phyloP scores from a whole-genome alignment of 805 yeast species.

The Kluyveromyces siamensis region DNA sequence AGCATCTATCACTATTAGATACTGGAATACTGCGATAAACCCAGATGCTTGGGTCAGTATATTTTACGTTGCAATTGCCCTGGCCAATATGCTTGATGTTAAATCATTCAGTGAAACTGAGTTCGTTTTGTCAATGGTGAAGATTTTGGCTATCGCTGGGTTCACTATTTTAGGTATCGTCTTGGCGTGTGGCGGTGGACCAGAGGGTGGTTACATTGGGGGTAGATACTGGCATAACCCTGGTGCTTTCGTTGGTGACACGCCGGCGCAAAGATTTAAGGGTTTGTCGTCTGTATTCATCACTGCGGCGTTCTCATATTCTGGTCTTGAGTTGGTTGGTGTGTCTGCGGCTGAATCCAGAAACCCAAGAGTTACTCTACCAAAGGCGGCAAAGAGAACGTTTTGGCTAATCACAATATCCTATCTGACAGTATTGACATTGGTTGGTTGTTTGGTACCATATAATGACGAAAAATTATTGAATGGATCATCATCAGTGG shows the following conservation, averaged over 20 bases:
- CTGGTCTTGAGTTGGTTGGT: slow-evolving; percentile 68
- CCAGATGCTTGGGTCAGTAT: slow-evolving; percentile 56
- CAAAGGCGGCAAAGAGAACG: slow-evolving; percentile 70
- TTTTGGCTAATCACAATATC: slow-evolving; percentile 74
- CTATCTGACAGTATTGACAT: slow-evolving; percentile 50
- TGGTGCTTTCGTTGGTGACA: slow-evolving; percentile 47
- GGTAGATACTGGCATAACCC: slow-evolving; percentile 44
- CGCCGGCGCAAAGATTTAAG: slow-evolving; percentile 34
- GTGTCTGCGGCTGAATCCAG: slow-evolving; percentile 70
- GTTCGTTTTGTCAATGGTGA: slow-evolving; percentile 38
- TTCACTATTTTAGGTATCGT: slow-evolving; percentile 41
- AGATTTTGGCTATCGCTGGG: slow-evolving; percentile 40
- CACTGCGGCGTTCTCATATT: slow-evolving; percentile 68
- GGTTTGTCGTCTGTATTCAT: slow-evolving; percentile 68
- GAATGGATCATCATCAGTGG: slow-evolving; percentile 40
- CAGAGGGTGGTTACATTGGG: slow-evolving; percentile 40
- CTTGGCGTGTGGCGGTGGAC: slow-evolving; percentile 46
- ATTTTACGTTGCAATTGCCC: slow-evolving; percentile 39
- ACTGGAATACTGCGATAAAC: slow-evolving; percentile 43
- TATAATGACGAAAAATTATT: slow-evolving; percentile 40
- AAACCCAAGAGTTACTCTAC: slow-evolving; percentile 58
- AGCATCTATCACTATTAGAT: slow-evolving; percentile 46
- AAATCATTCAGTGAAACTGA: slow-evolving; percentile 51
- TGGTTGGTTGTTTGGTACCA: slow-evolving; percentile 62
- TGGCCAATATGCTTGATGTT: slow-evolving; percentile 45